phyloP scores from a whole-genome alignment of 352 stramenopile species.

The Hyaloperonospora brassicae region DNA sequence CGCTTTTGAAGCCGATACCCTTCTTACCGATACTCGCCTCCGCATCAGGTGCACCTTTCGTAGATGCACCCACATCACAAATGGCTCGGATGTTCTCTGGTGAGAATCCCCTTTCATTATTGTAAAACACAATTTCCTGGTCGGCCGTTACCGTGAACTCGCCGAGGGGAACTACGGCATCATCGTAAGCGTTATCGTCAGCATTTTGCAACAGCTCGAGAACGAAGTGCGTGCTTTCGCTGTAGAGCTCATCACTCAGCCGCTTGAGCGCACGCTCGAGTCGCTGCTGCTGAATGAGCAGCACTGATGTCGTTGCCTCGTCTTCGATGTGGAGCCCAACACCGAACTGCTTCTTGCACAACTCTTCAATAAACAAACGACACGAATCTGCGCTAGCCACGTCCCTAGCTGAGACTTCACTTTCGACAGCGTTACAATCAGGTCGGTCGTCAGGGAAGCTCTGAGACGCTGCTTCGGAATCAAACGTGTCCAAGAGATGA shows the following conservation, averaged over 20 bases:
- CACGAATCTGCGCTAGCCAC: constrained; percentile 22
- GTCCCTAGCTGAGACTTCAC: background rate
- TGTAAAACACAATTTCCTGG: constrained; percentile 65
- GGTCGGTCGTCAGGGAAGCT: constrained; percentile 9
- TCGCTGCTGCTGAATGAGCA: constrained; percentile 68
- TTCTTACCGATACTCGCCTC: constrained; percentile 82
- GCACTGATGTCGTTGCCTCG: constrained; percentile 41
- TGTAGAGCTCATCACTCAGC: constrained; percentile 82
- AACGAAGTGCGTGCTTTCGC: constrained; percentile 83
- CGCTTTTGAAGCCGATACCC: constrained; percentile 88
- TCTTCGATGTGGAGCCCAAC: constrained; percentile 63
- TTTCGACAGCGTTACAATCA: constrained; percentile 6
- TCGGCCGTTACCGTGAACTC: constrained; percentile 50
- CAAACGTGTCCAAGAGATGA: constrained; percentile 7
- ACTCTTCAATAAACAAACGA: constrained; percentile 43
- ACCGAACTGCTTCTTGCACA: constrained; percentile 72
- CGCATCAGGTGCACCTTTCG: constrained; percentile 36
- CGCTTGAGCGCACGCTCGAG: constrained; percentile 79
- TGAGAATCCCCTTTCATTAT: constrained; percentile 83
- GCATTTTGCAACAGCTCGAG: constrained; percentile 85
- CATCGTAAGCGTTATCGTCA: constrained; percentile 71
- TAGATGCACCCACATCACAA: constrained; percentile 82
- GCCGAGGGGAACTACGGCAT: constrained; percentile 33
- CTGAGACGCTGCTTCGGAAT: constrained; percentile 3
- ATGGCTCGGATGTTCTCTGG: constrained; percentile 70